A percentile compares a stretch with the other conserved stretches of the same genome.
phyloP scores from a whole-genome alignment of 305 asterid species.

The Fraxinus sp. region DNA sequence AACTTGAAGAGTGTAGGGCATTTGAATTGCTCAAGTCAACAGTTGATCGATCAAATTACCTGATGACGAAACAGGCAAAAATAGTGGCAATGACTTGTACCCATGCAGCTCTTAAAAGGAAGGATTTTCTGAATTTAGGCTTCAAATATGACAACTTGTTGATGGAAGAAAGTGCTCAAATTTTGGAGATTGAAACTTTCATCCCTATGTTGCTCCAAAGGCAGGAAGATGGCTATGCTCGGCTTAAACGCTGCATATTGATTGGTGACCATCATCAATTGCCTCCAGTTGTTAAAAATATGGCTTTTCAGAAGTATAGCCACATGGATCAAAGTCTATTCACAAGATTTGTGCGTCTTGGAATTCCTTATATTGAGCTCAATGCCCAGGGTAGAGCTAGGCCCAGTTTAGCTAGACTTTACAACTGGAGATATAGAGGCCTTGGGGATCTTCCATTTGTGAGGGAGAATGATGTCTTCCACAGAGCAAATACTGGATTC shows the following conservation, averaged over 20 bases:
- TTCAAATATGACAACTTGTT: constrained; percentile 90
- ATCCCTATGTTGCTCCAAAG: constrained; percentile 97
- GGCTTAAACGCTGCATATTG: constrained; percentile 95
- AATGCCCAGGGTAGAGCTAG: constrained; percentile 99
- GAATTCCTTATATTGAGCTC: constrained; percentile 92
- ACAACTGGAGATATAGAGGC: constrained; percentile 93
- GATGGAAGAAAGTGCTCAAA: constrained; percentile 99
- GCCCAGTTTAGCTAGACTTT: constrained; percentile 89
- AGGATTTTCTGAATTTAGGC: constrained; percentile 88
- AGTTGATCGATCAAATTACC: constrained; percentile 87
- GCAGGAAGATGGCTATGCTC: constrained; percentile 98
- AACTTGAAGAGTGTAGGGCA: constrained; percentile 98
- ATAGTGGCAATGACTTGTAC: constrained; percentile 99
- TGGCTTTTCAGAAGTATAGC: constrained; percentile 99
- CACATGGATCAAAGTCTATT: constrained; percentile 99
- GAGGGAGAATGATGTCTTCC: constrained; percentile 61
- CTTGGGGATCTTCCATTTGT: constrained; percentile 88
- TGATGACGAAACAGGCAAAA: constrained; percentile 97
- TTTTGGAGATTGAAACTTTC: constrained; percentile 95
- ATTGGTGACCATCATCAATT: constrained; percentile 98
- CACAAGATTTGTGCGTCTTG: constrained; percentile 92
- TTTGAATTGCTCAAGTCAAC: constrained; percentile 97
- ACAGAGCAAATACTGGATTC: constrained; percentile 84
- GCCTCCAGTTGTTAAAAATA: constrained; percentile 98
- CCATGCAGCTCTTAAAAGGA: constrained; percentile 96